phyloP scores from a whole-genome alignment of 202 grass and related monocot genomes.

The Schoenoplectus triqueter region DNA sequence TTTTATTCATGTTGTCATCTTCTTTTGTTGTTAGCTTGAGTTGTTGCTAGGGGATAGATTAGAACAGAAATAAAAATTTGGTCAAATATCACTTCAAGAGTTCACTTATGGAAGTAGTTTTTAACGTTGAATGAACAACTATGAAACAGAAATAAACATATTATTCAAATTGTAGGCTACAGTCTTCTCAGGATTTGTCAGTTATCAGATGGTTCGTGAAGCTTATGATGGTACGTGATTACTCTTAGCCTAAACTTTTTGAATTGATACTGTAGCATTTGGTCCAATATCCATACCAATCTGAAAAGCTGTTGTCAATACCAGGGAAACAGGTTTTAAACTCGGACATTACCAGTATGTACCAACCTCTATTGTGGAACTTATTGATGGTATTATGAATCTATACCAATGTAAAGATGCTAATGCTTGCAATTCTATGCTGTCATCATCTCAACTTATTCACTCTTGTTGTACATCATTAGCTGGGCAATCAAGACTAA shows the following conservation, averaged over 20 bases:
- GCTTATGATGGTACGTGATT: constrained; percentile 76
- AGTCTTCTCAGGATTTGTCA: constrained; percentile 94
- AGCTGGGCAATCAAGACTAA: constrained; percentile 86
- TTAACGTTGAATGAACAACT: constrained; percentile 17
- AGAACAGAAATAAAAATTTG: not conserved
- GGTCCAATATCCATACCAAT: not conserved
- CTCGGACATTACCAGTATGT: not conserved
- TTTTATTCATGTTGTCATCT: not conserved
- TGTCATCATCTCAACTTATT: constrained; percentile 4
- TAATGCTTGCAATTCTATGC: not conserved
- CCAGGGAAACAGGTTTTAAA: constrained; percentile 4
- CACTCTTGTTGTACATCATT: constrained; percentile 10
- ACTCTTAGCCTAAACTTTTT: not conserved
- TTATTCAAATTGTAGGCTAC: constrained; percentile 62
- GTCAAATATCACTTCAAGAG: not conserved
- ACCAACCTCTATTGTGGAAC: not conserved
- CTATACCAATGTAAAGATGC: not conserved
- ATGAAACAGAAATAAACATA: constrained; percentile 23
- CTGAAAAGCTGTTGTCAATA: not conserved
- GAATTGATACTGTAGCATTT: not conserved
- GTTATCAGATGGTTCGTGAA: constrained; percentile 87
- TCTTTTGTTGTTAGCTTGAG: not conserved
- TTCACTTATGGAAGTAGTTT: constrained; percentile 6
- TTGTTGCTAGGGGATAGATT: not conserved
- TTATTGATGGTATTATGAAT: not conserved